A percentile compares a stretch with the other conserved stretches of the same genome.
These are phyloP conservation scores for Verticillium klebahnii DNA, from an alignment of 2,329 filamentous ascomycete genomes.

Conservation along the genomic window DNA sequence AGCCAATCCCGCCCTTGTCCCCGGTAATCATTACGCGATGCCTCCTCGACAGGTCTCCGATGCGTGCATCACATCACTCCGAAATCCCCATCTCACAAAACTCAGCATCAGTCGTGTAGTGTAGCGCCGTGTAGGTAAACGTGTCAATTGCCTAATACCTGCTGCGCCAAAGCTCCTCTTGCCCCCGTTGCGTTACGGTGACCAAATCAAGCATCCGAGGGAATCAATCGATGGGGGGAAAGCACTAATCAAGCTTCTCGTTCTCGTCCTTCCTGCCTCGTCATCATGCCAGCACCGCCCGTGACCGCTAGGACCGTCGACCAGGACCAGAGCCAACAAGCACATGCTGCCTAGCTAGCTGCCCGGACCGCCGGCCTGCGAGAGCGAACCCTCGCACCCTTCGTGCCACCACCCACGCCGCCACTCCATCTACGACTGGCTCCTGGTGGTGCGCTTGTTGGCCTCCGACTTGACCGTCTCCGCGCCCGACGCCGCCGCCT, in stretches of 20 bases:
- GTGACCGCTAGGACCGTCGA: neutral
- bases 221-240: constrained; percentile 1
- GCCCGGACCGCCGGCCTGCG: neutral
- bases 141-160: neutral
- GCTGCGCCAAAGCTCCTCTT: constrained; percentile 1
- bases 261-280: neutral
- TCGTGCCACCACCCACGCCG: constrained; percentile 1
- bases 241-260: neutral
- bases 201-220: constrained; percentile 1
- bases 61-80: neutral
- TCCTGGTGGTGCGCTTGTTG: constrained; percentile 56
- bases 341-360: neutral
- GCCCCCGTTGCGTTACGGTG: neutral
- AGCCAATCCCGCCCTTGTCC: neutral
- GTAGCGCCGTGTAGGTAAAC: neutral
- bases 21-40: constrained; percentile 2
- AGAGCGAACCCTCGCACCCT: neutral
- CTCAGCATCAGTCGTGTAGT: no score
- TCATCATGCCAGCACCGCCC: neutral
- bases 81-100: neutral
- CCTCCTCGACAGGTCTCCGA: neutral
- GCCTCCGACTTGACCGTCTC: constrained; percentile 74
- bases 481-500: constrained; percentile 55
- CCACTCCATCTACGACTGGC: constrained; percentile 39
- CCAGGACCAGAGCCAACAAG: neutral